Conservation (phyloP, 2,329 filamentous ascomycete genomes). For the Diplodia scrobiculata region DNA sequence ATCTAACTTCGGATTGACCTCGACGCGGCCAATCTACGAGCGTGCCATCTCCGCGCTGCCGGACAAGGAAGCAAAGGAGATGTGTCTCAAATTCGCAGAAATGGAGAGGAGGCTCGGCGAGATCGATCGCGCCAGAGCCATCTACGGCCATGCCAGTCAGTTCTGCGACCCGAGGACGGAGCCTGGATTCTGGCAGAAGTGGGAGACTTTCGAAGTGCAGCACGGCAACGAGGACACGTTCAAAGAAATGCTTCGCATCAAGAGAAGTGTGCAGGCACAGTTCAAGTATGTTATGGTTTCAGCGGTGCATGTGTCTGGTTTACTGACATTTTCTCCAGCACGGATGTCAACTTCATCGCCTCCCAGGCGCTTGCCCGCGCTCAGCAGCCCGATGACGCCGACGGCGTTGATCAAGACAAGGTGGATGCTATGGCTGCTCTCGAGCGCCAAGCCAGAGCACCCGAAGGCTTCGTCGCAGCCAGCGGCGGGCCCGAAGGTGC, state of each 20-base stretch:
- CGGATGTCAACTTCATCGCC: constrained; percentile 97
- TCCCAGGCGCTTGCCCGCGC: constrained; percentile 87
- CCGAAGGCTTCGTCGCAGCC: constrained; percentile 86
- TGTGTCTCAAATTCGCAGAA: constrained; percentile 98
- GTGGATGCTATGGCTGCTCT: constrained; percentile 86
- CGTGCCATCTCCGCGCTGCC: constrained; percentile 91
- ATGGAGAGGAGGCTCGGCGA: constrained; percentile 91
- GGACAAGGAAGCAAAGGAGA: constrained; percentile 88
- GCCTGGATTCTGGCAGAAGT: constrained; percentile 89
- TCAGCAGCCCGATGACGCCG: constrained; percentile 60
- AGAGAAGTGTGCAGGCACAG: constrained; percentile 93
- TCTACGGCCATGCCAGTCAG: constrained; percentile 94
- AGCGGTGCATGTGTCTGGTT: not conserved
- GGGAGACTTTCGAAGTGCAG: constrained; percentile 95
- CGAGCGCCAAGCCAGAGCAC: constrained; percentile 84
- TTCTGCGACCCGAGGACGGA: constrained; percentile 95
- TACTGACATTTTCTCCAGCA: constrained; percentile 54
- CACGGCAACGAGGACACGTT: constrained; percentile 99
- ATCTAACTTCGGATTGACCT: constrained; percentile 94
- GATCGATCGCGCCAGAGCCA: constrained; percentile 90
- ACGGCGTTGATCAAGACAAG: constrained; percentile 53
- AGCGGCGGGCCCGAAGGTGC: constrained; percentile 69
- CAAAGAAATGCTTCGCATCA: constrained; percentile 98
- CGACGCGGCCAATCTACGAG: constrained; percentile 93
- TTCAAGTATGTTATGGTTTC: constrained; percentile 69